phyloP scores from a whole-genome alignment of 805 yeast genomes.

The Sugiyamaella valdiviana region DNA sequence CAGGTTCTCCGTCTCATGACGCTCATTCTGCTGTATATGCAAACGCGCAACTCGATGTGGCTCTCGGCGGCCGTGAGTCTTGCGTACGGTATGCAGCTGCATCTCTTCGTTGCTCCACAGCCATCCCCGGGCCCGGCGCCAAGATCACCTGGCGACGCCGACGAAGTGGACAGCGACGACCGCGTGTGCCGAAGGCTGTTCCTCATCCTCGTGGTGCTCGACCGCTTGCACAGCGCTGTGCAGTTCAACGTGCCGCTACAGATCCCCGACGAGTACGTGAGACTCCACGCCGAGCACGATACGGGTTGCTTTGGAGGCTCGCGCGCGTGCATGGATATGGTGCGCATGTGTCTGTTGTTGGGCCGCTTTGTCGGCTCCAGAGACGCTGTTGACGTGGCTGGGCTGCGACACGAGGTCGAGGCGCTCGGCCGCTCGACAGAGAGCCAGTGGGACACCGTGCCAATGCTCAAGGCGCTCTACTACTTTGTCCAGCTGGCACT shows the following conservation, averaged over 20 bases:
- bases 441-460: constrained; percentile 22
- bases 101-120: constrained; percentile 1
- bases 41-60: constrained; percentile 29
- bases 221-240: constrained; percentile 26
- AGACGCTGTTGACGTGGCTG: not conserved
- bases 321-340: constrained; percentile 15
- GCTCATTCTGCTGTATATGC: constrained; percentile 30
- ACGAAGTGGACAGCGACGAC: constrained; percentile 15
- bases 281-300: constrained; percentile 17
- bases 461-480: constrained; percentile 22
- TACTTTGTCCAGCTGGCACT: constrained; percentile 14
- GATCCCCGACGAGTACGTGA: constrained; percentile 22
- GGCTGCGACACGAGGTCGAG: constrained; percentile 5
- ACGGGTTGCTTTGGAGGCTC: constrained; percentile 12
- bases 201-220: constrained; percentile 25
- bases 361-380: constrained; percentile 5
- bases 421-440: constrained; percentile 13
- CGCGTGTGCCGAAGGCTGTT: constrained; percentile 23
- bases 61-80: constrained; percentile 35
- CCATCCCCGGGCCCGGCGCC: not conserved
- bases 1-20: constrained; percentile 30
- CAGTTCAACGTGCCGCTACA: constrained; percentile 20
- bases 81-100: constrained; percentile 20
- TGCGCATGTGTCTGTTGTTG: constrained; percentile 15
- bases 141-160: constrained; percentile 1